These are phyloP conservation scores for Globisporangium acanthophoron DNA, from an alignment of 352 stramenopile species.

Conservation along the genomic window DNA sequence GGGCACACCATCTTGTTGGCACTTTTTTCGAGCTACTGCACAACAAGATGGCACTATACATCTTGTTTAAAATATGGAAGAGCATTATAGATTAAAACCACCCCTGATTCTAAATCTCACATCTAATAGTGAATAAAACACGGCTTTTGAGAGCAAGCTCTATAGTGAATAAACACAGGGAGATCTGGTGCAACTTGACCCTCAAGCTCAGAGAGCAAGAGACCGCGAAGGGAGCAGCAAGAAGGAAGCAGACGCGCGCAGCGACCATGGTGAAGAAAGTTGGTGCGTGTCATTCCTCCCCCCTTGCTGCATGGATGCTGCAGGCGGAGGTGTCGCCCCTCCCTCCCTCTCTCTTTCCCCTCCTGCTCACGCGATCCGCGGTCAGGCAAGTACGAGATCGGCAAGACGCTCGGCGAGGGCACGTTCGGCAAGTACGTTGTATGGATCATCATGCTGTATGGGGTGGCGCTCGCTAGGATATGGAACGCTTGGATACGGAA, in stretches of 20 bases:
- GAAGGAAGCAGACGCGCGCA: not conserved
- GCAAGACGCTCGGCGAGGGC: slow-evolving; percentile 94
- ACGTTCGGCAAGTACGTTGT: slow-evolving; percentile 93
- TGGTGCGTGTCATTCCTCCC: slow-evolving; percentile 18
- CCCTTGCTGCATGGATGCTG: not conserved
- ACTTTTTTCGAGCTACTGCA: no score
- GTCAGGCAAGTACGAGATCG: slow-evolving; percentile 96
- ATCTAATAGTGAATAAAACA: no score
- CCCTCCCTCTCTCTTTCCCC: not conserved
- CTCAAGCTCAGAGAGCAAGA: not conserved
- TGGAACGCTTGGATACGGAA: not conserved
- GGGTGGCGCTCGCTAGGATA: not conserved
- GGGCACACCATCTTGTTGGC: no score
- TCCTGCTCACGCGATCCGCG: slow-evolving; percentile 10
- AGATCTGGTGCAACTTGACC: not conserved
- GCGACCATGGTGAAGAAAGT: slow-evolving; percentile 55
- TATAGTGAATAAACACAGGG: not conserved
- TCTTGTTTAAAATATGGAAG: no score
- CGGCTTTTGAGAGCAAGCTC: no score
- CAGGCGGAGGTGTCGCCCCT: not conserved
- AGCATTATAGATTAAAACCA: no score
- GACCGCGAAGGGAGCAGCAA: not conserved
- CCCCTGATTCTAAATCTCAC: no score
- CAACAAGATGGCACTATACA: no score
- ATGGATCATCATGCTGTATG: not conserved